A percentile compares a stretch with the other conserved stretches of the same genome.
These are phyloP conservation scores for Cercospora sesami DNA, from an alignment of 2,329 filamentous ascomycete genomes.

Conservation along the genomic window DNA sequence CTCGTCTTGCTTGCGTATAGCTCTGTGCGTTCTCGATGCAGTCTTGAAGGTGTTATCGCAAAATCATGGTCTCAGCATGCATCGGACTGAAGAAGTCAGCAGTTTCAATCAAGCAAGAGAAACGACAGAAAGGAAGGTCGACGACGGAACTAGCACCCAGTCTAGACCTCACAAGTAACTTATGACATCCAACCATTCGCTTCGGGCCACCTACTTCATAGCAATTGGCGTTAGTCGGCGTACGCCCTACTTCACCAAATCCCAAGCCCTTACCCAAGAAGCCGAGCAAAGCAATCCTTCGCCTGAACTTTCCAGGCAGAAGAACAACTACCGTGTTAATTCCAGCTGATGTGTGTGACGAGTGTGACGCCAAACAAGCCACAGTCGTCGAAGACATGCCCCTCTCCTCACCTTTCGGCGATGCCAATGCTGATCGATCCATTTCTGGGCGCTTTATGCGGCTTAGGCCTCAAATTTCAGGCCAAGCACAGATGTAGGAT, in stretches of 20 bases:
- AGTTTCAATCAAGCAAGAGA: not conserved
- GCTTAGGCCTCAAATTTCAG: not conserved
- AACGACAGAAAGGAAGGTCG: not conserved
- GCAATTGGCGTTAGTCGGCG: not conserved
- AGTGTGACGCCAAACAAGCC: not conserved
- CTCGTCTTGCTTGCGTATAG: not conserved
- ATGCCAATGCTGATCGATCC: not conserved
- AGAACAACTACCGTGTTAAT: not conserved
- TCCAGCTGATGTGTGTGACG: not conserved
- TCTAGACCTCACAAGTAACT: not conserved
- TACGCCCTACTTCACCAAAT: not conserved
- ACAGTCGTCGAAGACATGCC: not conserved
- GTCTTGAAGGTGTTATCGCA: not conserved
- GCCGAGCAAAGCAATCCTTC: not conserved
- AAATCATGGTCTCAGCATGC: not conserved
- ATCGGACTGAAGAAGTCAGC: not conserved
- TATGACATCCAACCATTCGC: not conserved
- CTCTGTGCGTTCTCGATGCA: not conserved
- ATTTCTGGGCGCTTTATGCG: not conserved
- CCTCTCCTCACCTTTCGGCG: not conserved
- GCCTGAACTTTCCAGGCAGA: not conserved
- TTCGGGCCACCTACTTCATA: not conserved
- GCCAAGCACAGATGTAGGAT: not conserved
- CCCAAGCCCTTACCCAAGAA: not conserved
- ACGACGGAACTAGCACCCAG: not conserved